Conservation (phyloP, 2,329 filamentous ascomycete genomes). For the Botrytis squamosa region DNA sequence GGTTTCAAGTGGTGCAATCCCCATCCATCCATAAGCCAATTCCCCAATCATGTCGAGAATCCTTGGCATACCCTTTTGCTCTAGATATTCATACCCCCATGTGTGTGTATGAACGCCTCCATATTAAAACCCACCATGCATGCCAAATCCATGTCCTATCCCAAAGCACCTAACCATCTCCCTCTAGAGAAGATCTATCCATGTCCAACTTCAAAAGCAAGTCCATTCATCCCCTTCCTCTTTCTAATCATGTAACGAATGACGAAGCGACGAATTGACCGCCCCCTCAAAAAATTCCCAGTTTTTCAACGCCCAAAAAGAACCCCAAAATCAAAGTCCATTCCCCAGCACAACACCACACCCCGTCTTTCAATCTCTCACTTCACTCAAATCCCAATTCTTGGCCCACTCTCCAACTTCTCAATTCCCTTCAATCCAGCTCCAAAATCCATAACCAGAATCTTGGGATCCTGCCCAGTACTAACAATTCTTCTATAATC, state of each 20-base stretch:
- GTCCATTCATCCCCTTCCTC: background rate
- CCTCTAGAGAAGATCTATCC: slow-evolving; percentile 1
- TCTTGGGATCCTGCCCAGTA: slow-evolving; percentile 90
- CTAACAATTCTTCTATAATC: slow-evolving; percentile 94
- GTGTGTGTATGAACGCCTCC: background rate
- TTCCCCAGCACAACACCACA: background rate
- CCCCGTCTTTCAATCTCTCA: no score
- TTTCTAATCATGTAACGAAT: background rate
- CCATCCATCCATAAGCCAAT: background rate
- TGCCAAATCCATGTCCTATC: background rate
- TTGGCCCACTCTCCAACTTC: slow-evolving; percentile 17
- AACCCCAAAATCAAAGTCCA: background rate
- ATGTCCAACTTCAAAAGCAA: background rate
- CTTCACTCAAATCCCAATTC: background rate
- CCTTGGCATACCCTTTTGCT: slow-evolving; percentile 1
- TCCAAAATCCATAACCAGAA: slow-evolving; percentile 91
- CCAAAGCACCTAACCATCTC: background rate
- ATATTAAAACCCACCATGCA: background rate
- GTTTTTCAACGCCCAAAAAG: background rate
- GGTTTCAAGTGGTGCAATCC: background rate
- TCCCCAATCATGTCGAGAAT: background rate
- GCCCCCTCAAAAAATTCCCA: background rate
- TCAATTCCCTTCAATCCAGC: slow-evolving; percentile 57
- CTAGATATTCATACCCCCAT: background rate
- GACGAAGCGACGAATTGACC: background rate